Conservation (phyloP, 306 rosid species). For the Cucumis cinereus region DNA sequence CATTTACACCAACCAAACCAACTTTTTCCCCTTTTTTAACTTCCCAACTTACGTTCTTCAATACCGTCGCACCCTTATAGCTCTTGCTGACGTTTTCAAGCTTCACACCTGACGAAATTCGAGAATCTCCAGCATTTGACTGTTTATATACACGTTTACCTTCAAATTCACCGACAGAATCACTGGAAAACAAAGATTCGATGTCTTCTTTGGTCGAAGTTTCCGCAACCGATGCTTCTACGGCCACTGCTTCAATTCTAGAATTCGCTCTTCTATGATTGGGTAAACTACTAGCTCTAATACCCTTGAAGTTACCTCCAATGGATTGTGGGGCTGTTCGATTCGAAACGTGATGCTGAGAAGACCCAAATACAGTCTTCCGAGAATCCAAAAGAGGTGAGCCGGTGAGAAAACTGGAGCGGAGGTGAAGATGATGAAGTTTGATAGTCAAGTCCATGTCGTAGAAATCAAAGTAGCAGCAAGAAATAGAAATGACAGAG, state of each 20-base stretch:
- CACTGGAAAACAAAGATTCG: constrained; percentile 56
- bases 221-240: constrained; percentile 28
- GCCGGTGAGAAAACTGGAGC: constrained; percentile 46
- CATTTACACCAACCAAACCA: constrained; percentile 87
- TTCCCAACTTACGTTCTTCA: constrained; percentile 78
- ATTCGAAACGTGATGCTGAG: constrained; percentile 16
- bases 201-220: constrained; percentile 34
- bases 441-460: constrained; percentile 54
- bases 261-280: constrained; percentile 14
- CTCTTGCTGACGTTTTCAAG: constrained; percentile 58
- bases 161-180: constrained; percentile 20
- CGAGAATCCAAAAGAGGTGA: constrained; percentile 34
- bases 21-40: constrained; percentile 88
- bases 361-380: constrained; percentile 17
- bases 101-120: constrained; percentile 70
- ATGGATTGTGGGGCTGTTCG: constrained; percentile 13
- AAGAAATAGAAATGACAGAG: background rate
- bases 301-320: constrained; percentile 17
- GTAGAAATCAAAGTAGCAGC: background rate
- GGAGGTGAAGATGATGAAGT: constrained; percentile 60
- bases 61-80: constrained; percentile 67
- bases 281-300: constrained; percentile 14
- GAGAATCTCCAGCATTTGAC: constrained; percentile 48
- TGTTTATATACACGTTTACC: constrained; percentile 28
- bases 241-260: constrained; percentile 28